Evolutionary conservation across 495 filamentous ascomycete species (phyloP), one percentile per base, ranked within the genome.

Genomic region (Penicillium argentinense): DNA sequence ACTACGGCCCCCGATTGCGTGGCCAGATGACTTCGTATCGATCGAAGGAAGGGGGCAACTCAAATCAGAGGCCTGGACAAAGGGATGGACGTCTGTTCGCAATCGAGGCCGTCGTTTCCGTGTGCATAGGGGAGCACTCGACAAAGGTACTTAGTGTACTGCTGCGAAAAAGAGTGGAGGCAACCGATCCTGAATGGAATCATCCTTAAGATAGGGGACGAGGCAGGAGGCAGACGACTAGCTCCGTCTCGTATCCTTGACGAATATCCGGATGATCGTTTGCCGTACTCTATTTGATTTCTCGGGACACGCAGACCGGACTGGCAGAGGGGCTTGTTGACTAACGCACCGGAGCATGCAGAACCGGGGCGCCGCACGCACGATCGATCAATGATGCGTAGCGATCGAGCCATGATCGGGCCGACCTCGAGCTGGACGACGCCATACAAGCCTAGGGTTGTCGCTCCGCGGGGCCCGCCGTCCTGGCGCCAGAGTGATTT

Each of bases 311-410:
- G 24, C 29, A 27, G 9, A 36, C 47, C 24, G 46, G 14, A 21
- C 23, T 17, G 33, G 29, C 34, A 2, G 40, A 25, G 22, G 36
- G 26, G 42, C 29, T 38, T 46, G 18, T 38, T 34, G 28, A 43
- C 52, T 47, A 42, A 30, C 17, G 57, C 47, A 45, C 28, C 42
- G 47, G 45, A 37, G 30, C 37, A 37, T 22, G 23, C 4, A 29
- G 12, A 51, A n/a, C 49, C 46, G 32, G 42, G 9, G 9, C 8
- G 39, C 42, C 28, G 49, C 33, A 22, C 11, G 30, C 42, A 29
- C 53, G 59, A 62, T 60, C 53, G 53, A 39, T 51, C 56, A 60
- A 63, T 60, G 47, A 47, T 37, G 24, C 24, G 14, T 36, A 40
- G 26, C 29, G 50, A 63, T 61, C 60, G 57, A 46, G 28, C 25